Conservation (phyloP, 306 rosid species). For the Geum urbanum region DNA sequence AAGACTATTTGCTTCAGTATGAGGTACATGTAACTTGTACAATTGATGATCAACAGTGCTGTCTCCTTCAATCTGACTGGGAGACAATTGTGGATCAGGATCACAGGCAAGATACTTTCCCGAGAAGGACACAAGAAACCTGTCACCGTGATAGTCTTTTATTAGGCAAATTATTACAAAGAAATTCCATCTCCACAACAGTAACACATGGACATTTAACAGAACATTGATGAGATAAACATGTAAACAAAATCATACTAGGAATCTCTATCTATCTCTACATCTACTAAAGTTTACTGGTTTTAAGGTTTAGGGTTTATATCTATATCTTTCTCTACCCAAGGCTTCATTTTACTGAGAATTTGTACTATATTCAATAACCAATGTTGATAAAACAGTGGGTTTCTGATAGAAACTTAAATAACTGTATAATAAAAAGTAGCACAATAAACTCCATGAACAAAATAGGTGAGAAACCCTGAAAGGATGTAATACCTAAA, state of each 20-base stretch:
- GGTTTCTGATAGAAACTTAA: background rate
- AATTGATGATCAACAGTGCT: slow-evolving; percentile 47
- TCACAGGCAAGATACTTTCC: slow-evolving; percentile 72
- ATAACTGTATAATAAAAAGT: background rate
- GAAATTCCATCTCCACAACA: slow-evolving; percentile 16
- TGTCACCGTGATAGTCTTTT: slow-evolving; percentile 41
- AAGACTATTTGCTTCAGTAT: slow-evolving; percentile 48
- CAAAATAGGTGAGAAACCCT: background rate
- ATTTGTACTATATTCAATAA: background rate
- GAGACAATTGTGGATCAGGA: slow-evolving; percentile 44
- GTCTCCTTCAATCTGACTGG: slow-evolving; percentile 39
- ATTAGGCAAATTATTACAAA: slow-evolving; percentile 15
- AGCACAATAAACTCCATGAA: background rate
- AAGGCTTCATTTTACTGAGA: background rate
- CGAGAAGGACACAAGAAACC: slow-evolving; percentile 83
- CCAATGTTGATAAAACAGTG: background rate
- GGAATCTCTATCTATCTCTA: background rate
- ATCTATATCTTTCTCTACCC: too few species aligned
- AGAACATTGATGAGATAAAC: slow-evolving; percentile 7
- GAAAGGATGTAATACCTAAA: slow-evolving; percentile 50
- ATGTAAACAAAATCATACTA: background rate
- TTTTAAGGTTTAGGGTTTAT: background rate
- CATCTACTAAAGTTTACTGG: background rate
- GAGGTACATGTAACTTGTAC: slow-evolving; percentile 69
- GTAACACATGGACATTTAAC: slow-evolving; percentile 10